These are phyloP conservation scores for Aspergillus clavatus DNA, from an alignment of 2,329 filamentous ascomycete species.

Conservation along the genomic window DNA sequence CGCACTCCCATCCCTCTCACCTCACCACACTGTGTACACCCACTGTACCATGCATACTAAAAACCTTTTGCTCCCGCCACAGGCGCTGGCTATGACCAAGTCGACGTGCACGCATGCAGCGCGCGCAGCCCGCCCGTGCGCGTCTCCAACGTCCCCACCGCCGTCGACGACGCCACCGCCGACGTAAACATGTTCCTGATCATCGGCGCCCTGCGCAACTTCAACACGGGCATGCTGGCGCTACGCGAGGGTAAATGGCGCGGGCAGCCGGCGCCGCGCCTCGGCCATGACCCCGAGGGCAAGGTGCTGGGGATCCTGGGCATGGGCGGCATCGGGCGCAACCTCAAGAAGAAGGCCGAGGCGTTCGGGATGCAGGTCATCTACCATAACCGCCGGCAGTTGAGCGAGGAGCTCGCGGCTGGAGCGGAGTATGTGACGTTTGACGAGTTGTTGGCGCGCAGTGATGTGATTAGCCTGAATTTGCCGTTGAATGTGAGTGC, in stretches of 20 bases:
- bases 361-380: slow-evolving; percentile 71
- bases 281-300: slow-evolving; percentile 72
- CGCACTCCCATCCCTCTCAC: neutral
- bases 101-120: slow-evolving; percentile 69
- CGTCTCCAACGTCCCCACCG: slow-evolving; percentile 77
- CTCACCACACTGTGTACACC: too few species aligned
- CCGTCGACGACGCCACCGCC: slow-evolving; percentile 77
- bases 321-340: slow-evolving; percentile 80
- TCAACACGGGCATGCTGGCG: slow-evolving; percentile 61
- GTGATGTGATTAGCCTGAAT: slow-evolving; percentile 76
- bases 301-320: slow-evolving; percentile 76
- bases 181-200: slow-evolving; percentile 78
- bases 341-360: slow-evolving; percentile 67
- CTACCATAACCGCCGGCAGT: slow-evolving; percentile 66
- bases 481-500: slow-evolving; percentile 70
- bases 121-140: slow-evolving; percentile 53
- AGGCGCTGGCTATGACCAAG: slow-evolving; percentile 82
- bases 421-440: slow-evolving; percentile 54
- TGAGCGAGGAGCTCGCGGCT: slow-evolving; percentile 49
- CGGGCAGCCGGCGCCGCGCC: slow-evolving; percentile 49
- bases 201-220: slow-evolving; percentile 70
- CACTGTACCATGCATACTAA: too few species aligned
- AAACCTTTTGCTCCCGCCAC: neutral
- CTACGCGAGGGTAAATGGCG: slow-evolving; percentile 66
- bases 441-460: slow-evolving; percentile 63